Conservation (phyloP, 768 basidiomycete species). For the Pleurotus ostreatus region DNA sequence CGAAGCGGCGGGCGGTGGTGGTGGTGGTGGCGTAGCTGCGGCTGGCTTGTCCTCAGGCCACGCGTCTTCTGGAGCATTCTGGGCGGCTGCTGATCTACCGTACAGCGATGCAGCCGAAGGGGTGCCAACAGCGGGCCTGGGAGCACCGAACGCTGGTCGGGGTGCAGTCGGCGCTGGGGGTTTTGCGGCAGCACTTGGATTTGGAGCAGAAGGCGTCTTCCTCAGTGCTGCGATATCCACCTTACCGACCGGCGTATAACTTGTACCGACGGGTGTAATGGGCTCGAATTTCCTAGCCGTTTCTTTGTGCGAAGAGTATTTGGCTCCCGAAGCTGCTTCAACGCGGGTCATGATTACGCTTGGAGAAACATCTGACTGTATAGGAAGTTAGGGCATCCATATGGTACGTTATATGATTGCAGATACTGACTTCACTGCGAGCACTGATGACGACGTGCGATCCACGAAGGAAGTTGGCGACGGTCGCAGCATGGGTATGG, state of each 20-base stretch:
- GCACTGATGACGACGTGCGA: slow-evolving; percentile 85
- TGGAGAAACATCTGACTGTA: slow-evolving; percentile 76
- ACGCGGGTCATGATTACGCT: slow-evolving; percentile 79
- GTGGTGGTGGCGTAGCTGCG: slow-evolving; percentile 24
- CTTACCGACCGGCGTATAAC: slow-evolving; percentile 70
- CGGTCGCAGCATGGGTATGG: slow-evolving; percentile 79
- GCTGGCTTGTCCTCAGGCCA: slow-evolving; percentile 54
- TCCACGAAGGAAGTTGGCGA: slow-evolving; percentile 76
- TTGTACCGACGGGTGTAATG: slow-evolving; percentile 78
- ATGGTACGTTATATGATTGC: neutral
- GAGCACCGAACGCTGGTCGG: slow-evolving; percentile 43
- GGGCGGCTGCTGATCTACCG: slow-evolving; percentile 24
- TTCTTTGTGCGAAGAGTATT: slow-evolving; percentile 83
- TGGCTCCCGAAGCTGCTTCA: slow-evolving; percentile 87
- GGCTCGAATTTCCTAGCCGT: slow-evolving; percentile 68
- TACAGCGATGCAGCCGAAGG: slow-evolving; percentile 40
- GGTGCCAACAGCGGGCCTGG: slow-evolving; percentile 22
- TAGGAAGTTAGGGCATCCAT: neutral
- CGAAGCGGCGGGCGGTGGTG: slow-evolving; percentile 39
- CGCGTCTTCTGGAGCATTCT: slow-evolving; percentile 47
- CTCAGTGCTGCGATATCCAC: slow-evolving; percentile 64
- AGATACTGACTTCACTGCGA: slow-evolving; percentile 67
- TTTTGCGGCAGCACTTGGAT: slow-evolving; percentile 22
- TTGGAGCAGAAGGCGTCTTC: slow-evolving; percentile 23
- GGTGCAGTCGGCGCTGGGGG: slow-evolving; percentile 37